Evolutionary conservation across 495 filamentous ascomycete genomes (phyloP), one percentile per base, ranked within the genome.

Genomic region (Penicillium fimorum): DNA sequence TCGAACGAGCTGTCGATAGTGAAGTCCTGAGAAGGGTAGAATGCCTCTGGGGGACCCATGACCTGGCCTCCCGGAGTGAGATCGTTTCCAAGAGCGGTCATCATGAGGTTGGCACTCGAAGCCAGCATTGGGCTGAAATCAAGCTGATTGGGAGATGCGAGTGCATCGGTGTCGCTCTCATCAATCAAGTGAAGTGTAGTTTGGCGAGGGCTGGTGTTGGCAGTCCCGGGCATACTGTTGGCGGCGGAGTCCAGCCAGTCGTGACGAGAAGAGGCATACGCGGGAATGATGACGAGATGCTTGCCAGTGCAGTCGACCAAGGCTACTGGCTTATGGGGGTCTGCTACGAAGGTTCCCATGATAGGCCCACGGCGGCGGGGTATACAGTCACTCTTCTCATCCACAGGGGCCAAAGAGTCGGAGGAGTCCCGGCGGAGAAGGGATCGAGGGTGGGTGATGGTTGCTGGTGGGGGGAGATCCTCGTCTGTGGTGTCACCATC

Each of bases 401-500:
- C 79, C n/a, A 70, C 57, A 12, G 71, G 63, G 37, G 65, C 69
- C 46, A 77, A 38, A 1, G 85, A 76, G 67, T 77, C 70, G 62
- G 71, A 74, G 2, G 80, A 81, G 29, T 78, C 75, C 18, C 79
- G 78, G 44, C 77, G 82, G 41, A 85, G 76, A 22, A 86, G 77
- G 46, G 81, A 82, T 50, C 79, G 74, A 40, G 81, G 80, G 47
- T 79, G 77, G 17, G 76, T 80, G 46, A 81, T 80, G 27, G 75
- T 81, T 27, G 76, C 76, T 15, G 78, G 76, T 22, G 80, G 82
- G 46, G 84, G 84, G 6, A 85, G 75, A 51, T 92, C 89, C 74
- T 93, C 90, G 63, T 93, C 90, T 60, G 89, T 93, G 37, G 90
- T 92, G 60, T 91, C 89, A 51, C 89, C 89, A 73, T 83, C 74